phyloP scores from a whole-genome alignment of 1,284 basidiomycete genomes.

The Porphyrellus sp. region DNA sequence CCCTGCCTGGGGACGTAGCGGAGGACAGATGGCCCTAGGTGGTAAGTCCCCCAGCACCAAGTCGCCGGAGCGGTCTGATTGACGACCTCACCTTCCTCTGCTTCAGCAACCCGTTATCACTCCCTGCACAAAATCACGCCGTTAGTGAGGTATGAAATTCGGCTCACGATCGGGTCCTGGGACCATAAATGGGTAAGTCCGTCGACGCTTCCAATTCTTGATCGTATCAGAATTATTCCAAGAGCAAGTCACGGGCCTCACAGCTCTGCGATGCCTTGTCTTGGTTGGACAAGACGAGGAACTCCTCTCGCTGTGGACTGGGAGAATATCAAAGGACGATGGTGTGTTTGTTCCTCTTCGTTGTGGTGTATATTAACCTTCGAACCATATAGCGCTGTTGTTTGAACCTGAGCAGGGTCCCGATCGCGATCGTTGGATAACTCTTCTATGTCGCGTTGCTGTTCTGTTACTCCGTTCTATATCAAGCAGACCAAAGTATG shows the following conservation, averaged over 20 bases:
- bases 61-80: neutral
- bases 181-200: slow-evolving; percentile 78
- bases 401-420: slow-evolving; percentile 39
- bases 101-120: slow-evolving; percentile 65
- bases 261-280: slow-evolving; percentile 59
- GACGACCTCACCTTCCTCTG: neutral
- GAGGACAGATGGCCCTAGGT: slow-evolving; percentile 69
- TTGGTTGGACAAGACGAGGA: slow-evolving; percentile 56
- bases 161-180: slow-evolving; percentile 67
- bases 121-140: slow-evolving; percentile 82
- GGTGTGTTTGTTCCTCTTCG: slow-evolving; percentile 36
- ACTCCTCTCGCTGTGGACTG: slow-evolving; percentile 52
- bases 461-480: slow-evolving; percentile 52
- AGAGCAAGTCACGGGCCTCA: slow-evolving; percentile 47
- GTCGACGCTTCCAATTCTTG: neutral
- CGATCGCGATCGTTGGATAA: slow-evolving; percentile 50
- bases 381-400: slow-evolving; percentile 38
- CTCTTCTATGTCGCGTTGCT: slow-evolving; percentile 50
- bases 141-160: slow-evolving; percentile 65
- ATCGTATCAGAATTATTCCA: slow-evolving; percentile 42
- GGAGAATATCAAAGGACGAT: slow-evolving; percentile 35
- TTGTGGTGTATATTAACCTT: slow-evolving; percentile 4
- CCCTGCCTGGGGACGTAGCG: slow-evolving; percentile 60
- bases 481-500: slow-evolving; percentile 46
- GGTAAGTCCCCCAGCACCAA: slow-evolving; percentile 37